Evolutionary conservation across 75 land plant genomes (phyloP).

Genomic region (Selaginella moellendorffii): DNA sequence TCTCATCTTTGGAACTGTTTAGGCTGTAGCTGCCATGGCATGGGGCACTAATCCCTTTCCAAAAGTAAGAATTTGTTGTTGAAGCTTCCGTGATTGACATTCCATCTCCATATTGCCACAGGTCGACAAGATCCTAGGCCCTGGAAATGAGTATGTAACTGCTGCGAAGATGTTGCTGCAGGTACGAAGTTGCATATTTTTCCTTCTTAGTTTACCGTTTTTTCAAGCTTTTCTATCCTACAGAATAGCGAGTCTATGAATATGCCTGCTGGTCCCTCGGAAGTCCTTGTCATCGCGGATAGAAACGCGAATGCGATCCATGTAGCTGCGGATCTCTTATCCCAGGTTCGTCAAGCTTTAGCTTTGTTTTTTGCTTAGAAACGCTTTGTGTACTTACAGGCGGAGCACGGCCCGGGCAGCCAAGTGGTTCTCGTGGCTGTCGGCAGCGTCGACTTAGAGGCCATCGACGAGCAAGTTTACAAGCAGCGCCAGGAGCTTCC

Average conservation of each 20-base stretch:
- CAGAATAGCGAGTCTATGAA: slow-evolving; percentile 99
- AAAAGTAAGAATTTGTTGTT: slow-evolving; percentile 41
- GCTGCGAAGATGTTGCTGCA: slow-evolving; percentile 99
- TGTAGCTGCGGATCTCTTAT: slow-evolving; percentile 92
- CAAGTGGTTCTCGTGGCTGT: slow-evolving; percentile 91
- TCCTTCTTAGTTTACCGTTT: not conserved
- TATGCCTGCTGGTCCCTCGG: slow-evolving; percentile 99
- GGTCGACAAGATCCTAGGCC: slow-evolving; percentile 98
- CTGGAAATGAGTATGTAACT: slow-evolving; percentile 98
- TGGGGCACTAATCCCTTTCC: slow-evolving; percentile 98
- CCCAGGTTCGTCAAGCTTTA: slow-evolving; percentile 85
- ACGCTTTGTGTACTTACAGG: slow-evolving; percentile 35
- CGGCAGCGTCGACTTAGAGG: slow-evolving; percentile 63
- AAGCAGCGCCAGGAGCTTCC: slow-evolving; percentile 72
- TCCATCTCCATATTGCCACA: slow-evolving; percentile 17
- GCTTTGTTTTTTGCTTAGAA: not conserved
- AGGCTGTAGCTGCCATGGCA: slow-evolving; percentile 99
- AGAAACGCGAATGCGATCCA: slow-evolving; percentile 71
- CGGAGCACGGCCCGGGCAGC: slow-evolving; percentile 98
- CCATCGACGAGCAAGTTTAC: slow-evolving; percentile 55
- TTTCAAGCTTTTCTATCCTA: slow-evolving; percentile 8
- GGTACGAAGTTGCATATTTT: slow-evolving; percentile 24
- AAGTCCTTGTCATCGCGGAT: slow-evolving; percentile 96
- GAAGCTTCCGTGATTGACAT: not conserved
- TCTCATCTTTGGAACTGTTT: not conserved